A percentile compares a stretch with the other conserved stretches of the same genome.
Evolutionary conservation across 805 yeast species (phyloP).

Genomic region (Debaryomyces castellii): DNA sequence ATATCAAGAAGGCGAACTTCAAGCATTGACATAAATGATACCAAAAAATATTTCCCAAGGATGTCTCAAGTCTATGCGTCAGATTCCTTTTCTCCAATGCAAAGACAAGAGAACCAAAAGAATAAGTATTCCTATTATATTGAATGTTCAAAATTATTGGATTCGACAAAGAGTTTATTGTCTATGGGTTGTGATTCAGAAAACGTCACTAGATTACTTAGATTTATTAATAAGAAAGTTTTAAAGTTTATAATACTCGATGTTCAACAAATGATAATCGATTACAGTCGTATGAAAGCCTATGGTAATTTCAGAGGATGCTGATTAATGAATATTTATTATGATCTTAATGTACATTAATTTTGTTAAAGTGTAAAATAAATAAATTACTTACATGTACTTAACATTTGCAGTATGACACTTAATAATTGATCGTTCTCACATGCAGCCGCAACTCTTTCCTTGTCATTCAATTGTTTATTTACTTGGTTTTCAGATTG

Average conservation of each 20-base stretch:
- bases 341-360: constrained; percentile 1
- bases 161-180: constrained; percentile 12
- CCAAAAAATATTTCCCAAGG: constrained; percentile 6
- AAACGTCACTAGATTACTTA: constrained; percentile 28
- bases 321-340: neutral
- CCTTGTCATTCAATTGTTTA: constrained; percentile 95
- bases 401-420: constrained; percentile 91
- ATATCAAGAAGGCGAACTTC: constrained; percentile 18
- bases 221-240: constrained; percentile 33
- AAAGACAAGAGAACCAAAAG: constrained; percentile 29
- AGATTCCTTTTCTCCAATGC: constrained; percentile 15
- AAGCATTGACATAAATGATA: neutral
- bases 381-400: constrained; percentile 56
- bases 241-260: constrained; percentile 39
- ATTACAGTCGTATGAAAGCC: constrained; percentile 25
- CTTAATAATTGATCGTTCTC: constrained; percentile 88
- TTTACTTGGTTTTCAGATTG: constrained; percentile 95
- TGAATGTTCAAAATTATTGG: constrained; percentile 21
- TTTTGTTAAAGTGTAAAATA: neutral
- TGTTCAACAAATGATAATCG: constrained; percentile 32
- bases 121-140: constrained; percentile 35
- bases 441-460: constrained; percentile 97
- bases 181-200: constrained; percentile 7
- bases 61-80: constrained; percentile 1
- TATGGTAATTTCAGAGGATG: neutral